Evolutionary conservation across 495 filamentous ascomycete species (phyloP).

Genomic region (Penicillium crystallinum): DNA sequence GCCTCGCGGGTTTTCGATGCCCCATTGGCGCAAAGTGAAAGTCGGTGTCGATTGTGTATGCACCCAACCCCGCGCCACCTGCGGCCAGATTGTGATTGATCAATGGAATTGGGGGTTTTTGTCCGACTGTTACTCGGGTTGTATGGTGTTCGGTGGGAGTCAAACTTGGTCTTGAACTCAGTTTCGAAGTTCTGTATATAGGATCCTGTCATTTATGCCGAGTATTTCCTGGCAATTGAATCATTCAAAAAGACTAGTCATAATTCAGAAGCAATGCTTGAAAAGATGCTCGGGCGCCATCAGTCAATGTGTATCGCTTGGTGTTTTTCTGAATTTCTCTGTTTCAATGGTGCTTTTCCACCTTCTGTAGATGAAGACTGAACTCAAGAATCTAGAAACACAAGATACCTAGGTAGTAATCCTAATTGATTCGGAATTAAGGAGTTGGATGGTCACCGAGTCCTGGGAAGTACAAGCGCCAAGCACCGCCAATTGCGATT

Average conservation of each 20-base stretch:
- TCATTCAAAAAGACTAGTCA: background rate
- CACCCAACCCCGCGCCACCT: slow-evolving; percentile 1
- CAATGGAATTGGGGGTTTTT: background rate
- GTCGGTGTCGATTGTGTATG: slow-evolving; percentile 4
- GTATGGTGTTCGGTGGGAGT: slow-evolving; percentile 8
- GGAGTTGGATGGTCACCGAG: background rate
- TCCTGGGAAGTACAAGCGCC: background rate
- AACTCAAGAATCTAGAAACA: background rate
- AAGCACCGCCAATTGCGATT: slow-evolving; percentile 3
- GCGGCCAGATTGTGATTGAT: slow-evolving; percentile 3
- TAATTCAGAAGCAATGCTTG: background rate
- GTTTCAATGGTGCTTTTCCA: no score
- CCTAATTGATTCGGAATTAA: no score
- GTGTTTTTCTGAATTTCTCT: no score
- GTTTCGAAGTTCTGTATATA: slow-evolving; percentile 3
- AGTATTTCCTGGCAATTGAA: background rate
- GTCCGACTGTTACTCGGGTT: slow-evolving; percentile 2
- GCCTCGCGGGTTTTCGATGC: background rate
- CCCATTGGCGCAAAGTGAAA: slow-evolving; percentile 4
- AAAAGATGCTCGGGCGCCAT: background rate
- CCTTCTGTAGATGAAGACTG: background rate
- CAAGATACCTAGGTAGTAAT: background rate
- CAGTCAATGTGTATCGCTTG: no score
- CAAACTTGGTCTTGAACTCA: slow-evolving; percentile 1
- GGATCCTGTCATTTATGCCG: background rate